A percentile compares a stretch with the other conserved stretches of the same genome.
Evolutionary conservation across 176 grass and related monocot genomes (phyloP).

Genomic region (Oryza rufipogon): DNA sequence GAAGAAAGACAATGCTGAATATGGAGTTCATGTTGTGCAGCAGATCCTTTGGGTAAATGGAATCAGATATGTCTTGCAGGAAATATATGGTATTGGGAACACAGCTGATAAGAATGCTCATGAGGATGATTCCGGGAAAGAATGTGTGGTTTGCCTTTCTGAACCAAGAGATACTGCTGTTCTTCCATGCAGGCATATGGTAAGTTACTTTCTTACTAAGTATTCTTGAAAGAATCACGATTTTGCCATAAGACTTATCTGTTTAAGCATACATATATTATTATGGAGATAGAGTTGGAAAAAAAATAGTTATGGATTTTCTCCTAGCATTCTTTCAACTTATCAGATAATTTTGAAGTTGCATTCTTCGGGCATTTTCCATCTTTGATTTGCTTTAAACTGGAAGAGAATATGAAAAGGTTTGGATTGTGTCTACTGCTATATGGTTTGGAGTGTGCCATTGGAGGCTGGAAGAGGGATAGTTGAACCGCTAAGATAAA

Average conservation of each 20-base stretch:
- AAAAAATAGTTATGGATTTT: background rate
- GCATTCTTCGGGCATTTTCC: background rate
- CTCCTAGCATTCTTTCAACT: background rate
- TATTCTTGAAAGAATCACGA: conserved; percentile 1
- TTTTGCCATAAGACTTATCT: background rate
- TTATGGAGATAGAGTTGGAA: background rate
- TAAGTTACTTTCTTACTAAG: conserved; percentile 34
- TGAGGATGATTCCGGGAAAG: conserved; percentile 62
- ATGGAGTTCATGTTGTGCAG: conserved; percentile 43
- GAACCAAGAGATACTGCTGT: conserved; percentile 67
- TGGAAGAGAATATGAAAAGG: conserved; percentile 1
- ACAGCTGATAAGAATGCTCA: conserved; percentile 38
- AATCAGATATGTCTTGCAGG: conserved; percentile 66
- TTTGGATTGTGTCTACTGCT: background rate
- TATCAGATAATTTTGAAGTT: background rate
- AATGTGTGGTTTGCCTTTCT: conserved; percentile 74
- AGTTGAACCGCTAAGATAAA: background rate
- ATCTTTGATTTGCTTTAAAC: background rate
- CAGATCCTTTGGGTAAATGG: conserved; percentile 66
- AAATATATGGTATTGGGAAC: conserved; percentile 66
- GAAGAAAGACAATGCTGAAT: conserved; percentile 51
- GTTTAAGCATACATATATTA: background rate
- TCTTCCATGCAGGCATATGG: conserved; percentile 78
- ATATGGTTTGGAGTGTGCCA: background rate
- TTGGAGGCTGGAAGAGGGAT: background rate